A percentile compares a stretch with the other conserved stretches of the same genome.
These are phyloP conservation scores for Gypsophila paniculata DNA, from an alignment of 179 eudicot genomes.

Conservation along the genomic window DNA sequence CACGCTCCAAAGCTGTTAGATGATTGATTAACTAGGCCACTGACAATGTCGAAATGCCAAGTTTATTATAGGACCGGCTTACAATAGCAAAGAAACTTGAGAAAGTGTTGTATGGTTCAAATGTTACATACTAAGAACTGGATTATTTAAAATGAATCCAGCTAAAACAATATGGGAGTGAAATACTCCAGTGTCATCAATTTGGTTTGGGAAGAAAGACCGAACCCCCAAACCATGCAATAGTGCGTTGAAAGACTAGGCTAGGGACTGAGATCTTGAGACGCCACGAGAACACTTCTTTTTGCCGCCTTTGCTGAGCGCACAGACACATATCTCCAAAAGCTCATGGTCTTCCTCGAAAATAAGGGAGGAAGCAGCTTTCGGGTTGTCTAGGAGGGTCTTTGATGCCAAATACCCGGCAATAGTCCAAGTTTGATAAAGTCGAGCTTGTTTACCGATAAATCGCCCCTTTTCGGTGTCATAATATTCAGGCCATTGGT, in stretches of 20 bases:
- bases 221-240: too few relatives aligned
- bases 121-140: too few relatives aligned
- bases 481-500: constrained; percentile 48
- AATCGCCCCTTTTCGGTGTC: constrained; percentile 38
- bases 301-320: constrained; percentile 32
- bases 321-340: constrained; percentile 39
- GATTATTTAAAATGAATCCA: too few relatives aligned
- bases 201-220: too few relatives aligned
- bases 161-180: too few relatives aligned
- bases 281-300: constrained; percentile 38
- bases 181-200: too few relatives aligned
- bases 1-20: too few relatives aligned
- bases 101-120: background rate
- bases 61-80: too few relatives aligned
- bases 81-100: too few relatives aligned
- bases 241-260: background rate
- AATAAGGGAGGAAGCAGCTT: constrained; percentile 30
- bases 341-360: constrained; percentile 42
- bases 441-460: constrained; percentile 41
- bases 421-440: constrained; percentile 39
- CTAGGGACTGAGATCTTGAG: constrained; percentile 14
- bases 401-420: constrained; percentile 39
- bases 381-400: constrained; percentile 33
- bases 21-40: too few relatives aligned
- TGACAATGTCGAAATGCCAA: too few relatives aligned